Base-by-base conservation (phyloP, 306 rosid species). In the Glycine latifolia region DNA sequence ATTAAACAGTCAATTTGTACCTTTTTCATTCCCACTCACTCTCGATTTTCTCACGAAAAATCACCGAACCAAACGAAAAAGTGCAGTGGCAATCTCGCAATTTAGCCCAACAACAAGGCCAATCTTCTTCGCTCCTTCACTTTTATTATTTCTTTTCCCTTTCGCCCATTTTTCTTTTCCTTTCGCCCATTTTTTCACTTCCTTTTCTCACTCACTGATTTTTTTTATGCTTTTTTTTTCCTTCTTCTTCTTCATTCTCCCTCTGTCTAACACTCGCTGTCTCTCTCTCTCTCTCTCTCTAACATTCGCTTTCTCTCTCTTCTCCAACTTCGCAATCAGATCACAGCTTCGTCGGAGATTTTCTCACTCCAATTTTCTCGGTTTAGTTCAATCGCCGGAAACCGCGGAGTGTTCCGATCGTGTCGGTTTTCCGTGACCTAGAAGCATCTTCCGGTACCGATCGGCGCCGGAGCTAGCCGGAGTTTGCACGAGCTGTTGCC, bases 291-390 rank as follows among this genome's bases (percentile, higher is more conserved):
- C 26, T 12, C 58, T 58, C 84, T 50, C 83, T 79, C 74, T 79
- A 84, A 49, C 47, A 31, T 4, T 2, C 14, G 2, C 17, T 13
- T 58, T 58, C 84, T 50, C 83, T 79, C 84, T 81, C 86, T 75
- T 79, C 94, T 89, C 87, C 90, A 82, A 85, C 92, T 85, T 80
- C 60, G 12, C 48, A 65, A 85, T 82, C 91, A 86, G 95, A 95
- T 91, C 97, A 88, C 81, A 82, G 79, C 85, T 88, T 73, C 81
- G 80, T 86, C 67, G 10, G 4, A 75, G 83, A 83, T 81, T 88
- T 85, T 86, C 89, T 85, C 89, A 83, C 86, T 84, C 67, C 70
- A 17, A 58, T 58, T 86, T 83, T 85, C 88, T 82, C 73, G 26
- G 41, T 77, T 76, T 16, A 87, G 81, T 83, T 89, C 73, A 73